A percentile compares a stretch with the other conserved stretches of the same genome.
Conservation (phyloP, 495 filamentous ascomycete genomes). For the Trypethelium eluteriae region DNA sequence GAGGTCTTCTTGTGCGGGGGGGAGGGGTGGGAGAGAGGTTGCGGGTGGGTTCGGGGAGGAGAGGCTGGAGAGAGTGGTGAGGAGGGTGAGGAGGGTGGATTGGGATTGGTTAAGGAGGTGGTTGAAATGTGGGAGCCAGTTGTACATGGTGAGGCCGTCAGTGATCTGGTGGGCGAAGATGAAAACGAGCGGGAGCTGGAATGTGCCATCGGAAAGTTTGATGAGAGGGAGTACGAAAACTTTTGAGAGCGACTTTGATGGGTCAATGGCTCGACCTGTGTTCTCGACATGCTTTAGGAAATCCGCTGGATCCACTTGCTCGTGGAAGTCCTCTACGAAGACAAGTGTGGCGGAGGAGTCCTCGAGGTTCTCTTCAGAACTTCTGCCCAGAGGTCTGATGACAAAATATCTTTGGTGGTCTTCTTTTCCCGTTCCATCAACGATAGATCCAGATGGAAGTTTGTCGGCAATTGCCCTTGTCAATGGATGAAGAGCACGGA, state of each 20-base stretch:
- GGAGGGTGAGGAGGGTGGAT: constrained; percentile 15
- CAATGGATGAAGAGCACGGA: constrained; percentile 32
- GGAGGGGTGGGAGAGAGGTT: constrained; percentile 21
- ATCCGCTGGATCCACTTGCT: constrained; percentile 27
- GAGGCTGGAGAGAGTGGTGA: neutral
- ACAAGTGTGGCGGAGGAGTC: constrained; percentile 16
- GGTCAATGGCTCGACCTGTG: constrained; percentile 29
- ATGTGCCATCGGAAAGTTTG: constrained; percentile 19
- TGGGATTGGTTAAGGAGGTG: constrained; percentile 29
- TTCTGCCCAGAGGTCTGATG: constrained; percentile 20
- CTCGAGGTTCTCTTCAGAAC: constrained; percentile 13
- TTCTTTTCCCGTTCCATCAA: neutral
- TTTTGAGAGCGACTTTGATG: constrained; percentile 26
- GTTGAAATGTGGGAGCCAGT: constrained; percentile 32
- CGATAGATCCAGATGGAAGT: neutral
- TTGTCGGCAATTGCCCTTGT: constrained; percentile 25
- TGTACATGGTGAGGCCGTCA: constrained; percentile 26
- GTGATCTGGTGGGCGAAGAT: constrained; percentile 27
- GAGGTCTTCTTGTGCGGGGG: constrained; percentile 35
- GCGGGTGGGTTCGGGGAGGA: constrained; percentile 4
- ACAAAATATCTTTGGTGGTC: constrained; percentile 20
- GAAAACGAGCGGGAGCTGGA: constrained; percentile 24
- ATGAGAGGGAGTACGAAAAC: constrained; percentile 31
- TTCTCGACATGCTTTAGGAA: constrained; percentile 33
- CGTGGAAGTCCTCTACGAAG: constrained; percentile 30